Conservation (phyloP, 768 basidiomycete genomes). For the Russula dissimulans region DNA sequence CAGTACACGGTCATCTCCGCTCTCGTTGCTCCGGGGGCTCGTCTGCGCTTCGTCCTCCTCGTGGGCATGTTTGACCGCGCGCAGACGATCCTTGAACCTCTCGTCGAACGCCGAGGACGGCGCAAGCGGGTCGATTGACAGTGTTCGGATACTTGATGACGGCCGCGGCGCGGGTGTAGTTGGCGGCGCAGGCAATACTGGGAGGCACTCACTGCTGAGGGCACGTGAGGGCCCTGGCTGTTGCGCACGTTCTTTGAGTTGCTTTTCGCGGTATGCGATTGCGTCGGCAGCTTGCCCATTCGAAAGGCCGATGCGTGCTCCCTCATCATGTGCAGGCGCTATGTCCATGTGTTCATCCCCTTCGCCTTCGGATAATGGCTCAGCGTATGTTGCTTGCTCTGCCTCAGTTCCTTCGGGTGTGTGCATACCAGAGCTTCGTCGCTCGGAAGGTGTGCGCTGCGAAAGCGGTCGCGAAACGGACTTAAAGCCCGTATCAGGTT, state of each 20-base stretch:
- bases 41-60: slow-evolving; percentile 26
- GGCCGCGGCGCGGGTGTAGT: slow-evolving; percentile 21
- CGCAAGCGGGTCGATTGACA: slow-evolving; percentile 83
- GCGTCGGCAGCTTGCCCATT: slow-evolving; percentile 73
- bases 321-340: slow-evolving; percentile 71
- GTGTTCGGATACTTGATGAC: slow-evolving; percentile 15
- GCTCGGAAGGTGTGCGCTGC: slow-evolving; percentile 22
- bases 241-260: slow-evolving; percentile 42
- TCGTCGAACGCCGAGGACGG: slow-evolving; percentile 79
- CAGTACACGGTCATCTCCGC: slow-evolving; percentile 44
- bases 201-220: slow-evolving; percentile 28
- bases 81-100: slow-evolving; percentile 62
- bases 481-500: slow-evolving; percentile 67
- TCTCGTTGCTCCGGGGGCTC: slow-evolving; percentile 8
- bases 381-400: slow-evolving; percentile 45
- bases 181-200: slow-evolving; percentile 29
- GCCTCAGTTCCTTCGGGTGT: slow-evolving; percentile 33
- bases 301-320: slow-evolving; percentile 67
- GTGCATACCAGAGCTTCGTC: slow-evolving; percentile 33
- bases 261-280: slow-evolving; percentile 74
- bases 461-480: slow-evolving; percentile 67
- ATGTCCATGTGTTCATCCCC: slow-evolving; percentile 70
- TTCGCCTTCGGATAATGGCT: slow-evolving; percentile 94
- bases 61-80: slow-evolving; percentile 35
- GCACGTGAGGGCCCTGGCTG: slow-evolving; percentile 25